Evolutionary conservation across 352 stramenopile species (phyloP), one percentile per base, ranked within the genome.

Genomic region (Albugo laibachii): DNA sequence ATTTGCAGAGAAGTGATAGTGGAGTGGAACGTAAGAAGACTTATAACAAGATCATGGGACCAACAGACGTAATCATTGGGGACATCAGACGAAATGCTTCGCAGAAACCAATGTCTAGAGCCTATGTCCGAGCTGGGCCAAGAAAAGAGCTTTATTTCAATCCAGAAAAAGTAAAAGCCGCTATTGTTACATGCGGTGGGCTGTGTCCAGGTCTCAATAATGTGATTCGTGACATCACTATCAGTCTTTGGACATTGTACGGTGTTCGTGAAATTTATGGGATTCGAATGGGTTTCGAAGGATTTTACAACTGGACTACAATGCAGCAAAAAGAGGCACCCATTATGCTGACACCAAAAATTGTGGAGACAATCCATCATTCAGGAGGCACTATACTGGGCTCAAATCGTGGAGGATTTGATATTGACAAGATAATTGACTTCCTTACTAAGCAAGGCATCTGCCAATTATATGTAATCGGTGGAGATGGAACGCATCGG

Each of bases 131-230:
- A 42, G 80, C 78, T 24, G 80, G 80, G 15, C 75, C 80, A 13
- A 69, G 77, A 20, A 56, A 48, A 20, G 54, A 54, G 46, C 65
- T 87, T n/a, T 88, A 68, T 58, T 91, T 86, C 39, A 69, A 87
- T 49, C 77, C 77, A 6, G 21, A 58, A 8, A 65, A 73, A 42
- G 76, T 93, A 34, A 83, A 88, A 56, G 85, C 80, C 11, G 86
- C 83, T 18, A 91, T 96, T 46, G 83, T 96, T 27, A 96, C 86
- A 13, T 96, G 83, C 58, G 85, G 88, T 38, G 92, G 92, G 2
- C 65, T 98, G 19, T 97, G 91, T 54, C 95, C 95, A 14, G 95
- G 95, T 5, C 68, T 99, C n/a, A 99, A 99, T 69, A 97, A 97
- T 62, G 89, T 98, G 20, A 89, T 99, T 52, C 80, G 92, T 48